Percentiles rank a stretch among this genome's conserved stretches.
These are phyloP conservation scores for Avena sativa DNA, from an alignment of 176 grass and related monocot genomes.

Conservation along the genomic window DNA sequence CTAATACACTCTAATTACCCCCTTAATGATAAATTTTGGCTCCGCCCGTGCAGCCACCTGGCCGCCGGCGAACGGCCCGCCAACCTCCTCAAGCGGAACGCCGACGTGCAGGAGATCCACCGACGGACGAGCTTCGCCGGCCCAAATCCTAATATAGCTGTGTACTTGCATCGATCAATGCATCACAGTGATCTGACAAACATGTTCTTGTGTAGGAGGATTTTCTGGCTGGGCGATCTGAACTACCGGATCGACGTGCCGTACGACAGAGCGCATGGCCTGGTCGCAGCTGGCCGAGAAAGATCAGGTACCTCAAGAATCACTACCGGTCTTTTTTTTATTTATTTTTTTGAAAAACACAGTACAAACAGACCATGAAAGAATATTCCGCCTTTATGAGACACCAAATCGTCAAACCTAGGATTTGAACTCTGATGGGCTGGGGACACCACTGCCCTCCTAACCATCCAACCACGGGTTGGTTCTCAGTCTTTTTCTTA, in stretches of 20 bases:
- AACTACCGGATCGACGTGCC: constrained; percentile 89
- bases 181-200: not conserved
- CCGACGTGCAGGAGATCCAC: constrained; percentile 91
- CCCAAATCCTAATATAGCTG: not conserved
- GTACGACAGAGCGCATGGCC: constrained; percentile 66
- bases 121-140: constrained; percentile 66
- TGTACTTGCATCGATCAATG: no score
- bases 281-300: constrained; percentile 64
- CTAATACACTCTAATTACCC: no score
- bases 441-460: no score
- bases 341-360: no score
- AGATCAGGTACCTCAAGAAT: constrained; percentile 64
- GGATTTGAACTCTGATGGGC: no score
- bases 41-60: constrained; percentile 82
- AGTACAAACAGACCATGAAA: no score
- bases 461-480: no score
- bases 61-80: constrained; percentile 74
- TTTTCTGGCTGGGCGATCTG: constrained; percentile 95
- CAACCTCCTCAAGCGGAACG: constrained; percentile 68
- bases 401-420: no score
- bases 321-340: not conserved
- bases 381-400: no score
- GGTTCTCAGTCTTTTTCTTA: not conserved
- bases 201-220: constrained; percentile 41
- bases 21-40: no score